Conservation (phyloP, 192 early-diverging fungal species). For the Funneliformis mosseae region DNA sequence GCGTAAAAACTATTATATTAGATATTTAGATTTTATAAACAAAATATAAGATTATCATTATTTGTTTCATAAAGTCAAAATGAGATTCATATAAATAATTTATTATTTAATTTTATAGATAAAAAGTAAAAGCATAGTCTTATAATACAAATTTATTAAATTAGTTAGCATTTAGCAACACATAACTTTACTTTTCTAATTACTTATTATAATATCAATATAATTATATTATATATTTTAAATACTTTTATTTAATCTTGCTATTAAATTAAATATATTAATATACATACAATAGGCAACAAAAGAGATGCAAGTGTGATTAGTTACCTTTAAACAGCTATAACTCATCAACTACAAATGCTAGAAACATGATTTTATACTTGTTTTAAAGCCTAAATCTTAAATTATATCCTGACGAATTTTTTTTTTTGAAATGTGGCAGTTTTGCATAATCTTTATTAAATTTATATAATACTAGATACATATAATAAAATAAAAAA, state of each 20-base stretch:
- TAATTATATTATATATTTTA: neutral
- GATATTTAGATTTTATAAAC: slow-evolving; percentile 11
- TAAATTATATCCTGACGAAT: too few species aligned
- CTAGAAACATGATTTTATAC: too few species aligned
- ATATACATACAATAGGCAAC: too few species aligned
- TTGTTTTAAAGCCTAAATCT: too few species aligned
- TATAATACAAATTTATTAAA: neutral
- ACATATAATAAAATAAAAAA: too few species aligned
- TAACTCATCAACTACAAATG: too few species aligned
- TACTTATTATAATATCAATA: slow-evolving; percentile 10
- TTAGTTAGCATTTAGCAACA: slow-evolving; percentile 15
- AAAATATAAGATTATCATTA: neutral
- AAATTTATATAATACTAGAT: too few species aligned
- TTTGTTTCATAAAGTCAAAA: slow-evolving; percentile 3
- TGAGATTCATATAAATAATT: neutral
- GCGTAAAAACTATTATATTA: slow-evolving; percentile 1
- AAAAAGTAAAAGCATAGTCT: neutral
- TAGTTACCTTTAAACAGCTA: too few species aligned
- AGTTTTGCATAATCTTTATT: too few species aligned
- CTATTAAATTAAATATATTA: neutral
- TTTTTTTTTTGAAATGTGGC: too few species aligned
- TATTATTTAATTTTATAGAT: neutral
- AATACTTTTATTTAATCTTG: slow-evolving; percentile 4
- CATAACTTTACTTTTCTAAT: slow-evolving; percentile 24
- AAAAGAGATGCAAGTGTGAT: too few species aligned